phyloP scores from a whole-genome alignment of 1,284 basidiomycete genomes.

The Cystobasidium sp. region DNA sequence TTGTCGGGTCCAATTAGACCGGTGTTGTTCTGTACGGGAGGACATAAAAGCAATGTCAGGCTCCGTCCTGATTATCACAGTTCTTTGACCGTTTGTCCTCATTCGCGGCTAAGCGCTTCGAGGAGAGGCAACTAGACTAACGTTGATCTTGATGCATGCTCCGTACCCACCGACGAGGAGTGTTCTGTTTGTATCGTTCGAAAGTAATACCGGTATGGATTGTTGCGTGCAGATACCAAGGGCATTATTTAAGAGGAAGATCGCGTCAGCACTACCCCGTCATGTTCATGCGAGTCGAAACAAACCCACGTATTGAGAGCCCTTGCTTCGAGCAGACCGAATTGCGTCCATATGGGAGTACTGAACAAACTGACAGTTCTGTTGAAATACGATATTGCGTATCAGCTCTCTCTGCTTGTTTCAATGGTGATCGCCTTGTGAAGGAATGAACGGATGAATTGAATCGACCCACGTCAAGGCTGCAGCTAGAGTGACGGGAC shows the following conservation, averaged over 20 bases:
- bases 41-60: neutral
- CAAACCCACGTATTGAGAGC: conserved; percentile 29
- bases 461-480: conserved; percentile 14
- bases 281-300: neutral
- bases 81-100: too few species aligned
- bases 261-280: neutral
- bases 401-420: too few species aligned
- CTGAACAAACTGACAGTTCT: conserved; percentile 29
- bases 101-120: too few species aligned
- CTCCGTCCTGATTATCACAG: too few species aligned
- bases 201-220: neutral
- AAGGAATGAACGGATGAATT: neutral
- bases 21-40: conserved; percentile 29
- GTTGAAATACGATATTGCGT: neutral
- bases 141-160: conserved; percentile 34
- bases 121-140: neutral
- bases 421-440: too few species aligned
- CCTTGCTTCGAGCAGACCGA: conserved; percentile 24
- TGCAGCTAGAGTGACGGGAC: conserved; percentile 24
- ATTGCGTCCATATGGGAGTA: conserved; percentile 33
- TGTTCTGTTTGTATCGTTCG: conserved; percentile 1
- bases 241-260: too few species aligned
- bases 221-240: too few species aligned
- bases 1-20: conserved; percentile 18
- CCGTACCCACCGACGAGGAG: conserved; percentile 32